Evolutionary conservation across 2,329 filamentous ascomycete species (phyloP).

Genomic region (Penicillium rolfsii): DNA sequence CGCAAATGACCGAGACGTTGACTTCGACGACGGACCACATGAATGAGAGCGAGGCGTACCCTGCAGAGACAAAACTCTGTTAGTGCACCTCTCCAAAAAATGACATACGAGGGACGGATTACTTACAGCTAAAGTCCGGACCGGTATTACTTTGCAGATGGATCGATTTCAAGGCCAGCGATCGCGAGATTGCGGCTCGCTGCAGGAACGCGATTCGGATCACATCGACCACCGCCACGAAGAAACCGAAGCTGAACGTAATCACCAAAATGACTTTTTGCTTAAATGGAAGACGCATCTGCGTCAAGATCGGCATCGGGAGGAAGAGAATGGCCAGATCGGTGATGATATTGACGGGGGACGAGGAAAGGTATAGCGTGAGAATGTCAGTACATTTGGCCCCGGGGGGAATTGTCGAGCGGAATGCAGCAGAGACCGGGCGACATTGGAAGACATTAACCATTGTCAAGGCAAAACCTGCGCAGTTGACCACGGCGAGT

Average conservation of each 20-base stretch:
- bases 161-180: constrained; percentile 31
- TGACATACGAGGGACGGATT: neutral
- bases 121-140: constrained; percentile 58
- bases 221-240: constrained; percentile 85
- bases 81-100: neutral
- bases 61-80: constrained; percentile 43
- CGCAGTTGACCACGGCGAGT: constrained; percentile 74
- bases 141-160: constrained; percentile 44
- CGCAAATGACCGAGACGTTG: constrained; percentile 86
- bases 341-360: constrained; percentile 89
- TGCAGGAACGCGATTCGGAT: constrained; percentile 89
- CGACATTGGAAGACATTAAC: constrained; percentile 86
- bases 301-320: constrained; percentile 83
- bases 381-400: constrained; percentile 64
- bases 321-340: constrained; percentile 85
- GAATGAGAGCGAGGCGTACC: constrained; percentile 80
- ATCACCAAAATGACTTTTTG: constrained; percentile 87
- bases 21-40: constrained; percentile 96
- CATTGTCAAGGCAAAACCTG: constrained; percentile 77
- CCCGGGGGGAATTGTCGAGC: constrained; percentile 47
- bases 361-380: constrained; percentile 70
- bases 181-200: constrained; percentile 59
- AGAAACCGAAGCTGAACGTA: constrained; percentile 84
- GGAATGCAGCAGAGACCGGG: constrained; percentile 73
- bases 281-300: constrained; percentile 79